A percentile compares a stretch with the other conserved stretches of the same genome.
Evolutionary conservation across 1,284 basidiomycete genomes (phyloP).

Genomic region (Retiboletus fuscus): DNA sequence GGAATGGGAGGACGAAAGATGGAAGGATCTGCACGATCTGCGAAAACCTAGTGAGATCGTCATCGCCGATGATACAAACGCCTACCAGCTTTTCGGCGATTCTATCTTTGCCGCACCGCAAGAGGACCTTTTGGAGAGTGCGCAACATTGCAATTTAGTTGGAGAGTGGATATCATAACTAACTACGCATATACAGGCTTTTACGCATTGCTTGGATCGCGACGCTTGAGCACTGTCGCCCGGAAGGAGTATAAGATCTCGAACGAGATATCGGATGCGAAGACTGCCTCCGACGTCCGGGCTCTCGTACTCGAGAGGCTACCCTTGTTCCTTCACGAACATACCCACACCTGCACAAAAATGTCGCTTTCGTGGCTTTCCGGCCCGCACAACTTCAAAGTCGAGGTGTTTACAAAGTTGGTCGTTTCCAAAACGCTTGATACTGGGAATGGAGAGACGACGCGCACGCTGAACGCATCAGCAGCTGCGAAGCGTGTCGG

Average conservation of each 20-base stretch:
- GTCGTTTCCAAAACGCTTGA: conserved; percentile 70
- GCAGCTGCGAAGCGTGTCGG: conserved; percentile 74
- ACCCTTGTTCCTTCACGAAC: conserved; percentile 92
- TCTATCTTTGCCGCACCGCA: conserved; percentile 88
- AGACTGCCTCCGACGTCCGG: conserved; percentile 63
- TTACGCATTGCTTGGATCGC: conserved; percentile 76
- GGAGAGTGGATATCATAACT: not conserved
- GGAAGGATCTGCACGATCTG: conserved; percentile 75
- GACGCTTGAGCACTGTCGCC: conserved; percentile 77
- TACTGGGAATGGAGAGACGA: conserved; percentile 61
- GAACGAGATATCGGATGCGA: conserved; percentile 63
- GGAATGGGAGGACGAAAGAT: conserved; percentile 72
- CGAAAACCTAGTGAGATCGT: conserved; percentile 72
- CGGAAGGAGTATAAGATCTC: conserved; percentile 79
- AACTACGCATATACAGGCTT: conserved; percentile 59
- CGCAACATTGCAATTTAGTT: conserved; percentile 18
- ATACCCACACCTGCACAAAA: conserved; percentile 77
- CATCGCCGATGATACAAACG: conserved; percentile 84
- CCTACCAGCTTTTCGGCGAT: conserved; percentile 82
- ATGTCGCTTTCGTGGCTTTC: conserved; percentile 83
- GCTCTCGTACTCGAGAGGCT: conserved; percentile 86
- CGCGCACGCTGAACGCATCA: conserved; percentile 75
- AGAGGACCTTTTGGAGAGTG: conserved; percentile 87
- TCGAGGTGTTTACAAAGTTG: conserved; percentile 73
- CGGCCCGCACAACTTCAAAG: conserved; percentile 76